Conservation (phyloP, 176 grass and related monocot species). For the Eremochloa ophiuroides region DNA sequence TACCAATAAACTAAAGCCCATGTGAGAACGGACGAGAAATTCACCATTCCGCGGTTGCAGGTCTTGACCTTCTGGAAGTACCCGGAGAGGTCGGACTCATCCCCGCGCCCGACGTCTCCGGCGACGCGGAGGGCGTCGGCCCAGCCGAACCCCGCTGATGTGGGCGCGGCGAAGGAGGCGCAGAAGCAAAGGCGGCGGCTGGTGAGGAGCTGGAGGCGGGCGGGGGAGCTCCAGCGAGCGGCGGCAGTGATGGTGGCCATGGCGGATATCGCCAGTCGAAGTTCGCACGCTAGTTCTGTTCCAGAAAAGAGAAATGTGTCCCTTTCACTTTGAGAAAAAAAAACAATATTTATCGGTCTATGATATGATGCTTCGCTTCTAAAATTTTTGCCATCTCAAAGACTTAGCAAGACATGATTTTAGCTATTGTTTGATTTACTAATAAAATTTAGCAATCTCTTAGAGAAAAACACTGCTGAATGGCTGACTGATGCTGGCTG, state of each 20-base stretch:
- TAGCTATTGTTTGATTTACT: no score
- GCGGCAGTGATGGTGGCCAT: not conserved
- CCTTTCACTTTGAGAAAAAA: not conserved
- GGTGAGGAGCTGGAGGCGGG: not conserved
- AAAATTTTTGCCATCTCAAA: no score
- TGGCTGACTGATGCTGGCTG: no score
- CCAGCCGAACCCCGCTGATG: conserved; percentile 50
- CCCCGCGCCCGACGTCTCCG: conserved; percentile 12
- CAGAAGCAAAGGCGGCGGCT: conserved; percentile 20
- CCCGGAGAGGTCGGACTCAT: conserved; percentile 54
- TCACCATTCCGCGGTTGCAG: conserved; percentile 73
- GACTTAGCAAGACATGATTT: no score
- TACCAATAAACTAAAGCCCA: not conserved
- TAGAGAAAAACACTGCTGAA: no score
- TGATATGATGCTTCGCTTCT: not conserved
- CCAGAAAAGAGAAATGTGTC: not conserved
- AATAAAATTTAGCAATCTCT: no score
- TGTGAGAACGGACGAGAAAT: not conserved
- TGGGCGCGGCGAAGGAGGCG: not conserved
- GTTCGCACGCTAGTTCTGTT: not conserved
- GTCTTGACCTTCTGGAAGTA: conserved; percentile 57
- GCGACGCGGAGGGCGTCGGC: conserved; percentile 51
- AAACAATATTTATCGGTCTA: not conserved
- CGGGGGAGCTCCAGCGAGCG: conserved; percentile 8
- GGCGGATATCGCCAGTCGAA: not conserved